A percentile compares a stretch with the other conserved stretches of the same genome.
Evolutionary conservation across 139 green algal species (phyloP).

Genomic region (Closterium sp.): DNA sequence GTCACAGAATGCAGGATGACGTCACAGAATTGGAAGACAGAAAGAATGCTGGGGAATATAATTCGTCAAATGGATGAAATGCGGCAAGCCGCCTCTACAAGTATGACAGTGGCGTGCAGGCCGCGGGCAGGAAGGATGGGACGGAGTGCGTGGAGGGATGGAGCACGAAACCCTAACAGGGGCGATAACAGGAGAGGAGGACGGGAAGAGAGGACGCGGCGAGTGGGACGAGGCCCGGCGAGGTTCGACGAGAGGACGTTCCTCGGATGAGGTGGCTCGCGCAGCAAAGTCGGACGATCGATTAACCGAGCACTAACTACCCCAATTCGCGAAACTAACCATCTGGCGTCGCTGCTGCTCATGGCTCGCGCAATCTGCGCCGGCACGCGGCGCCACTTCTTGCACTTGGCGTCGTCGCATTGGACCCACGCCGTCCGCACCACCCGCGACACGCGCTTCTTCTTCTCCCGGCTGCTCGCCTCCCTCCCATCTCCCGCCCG

Average conservation of each 20-base stretch:
- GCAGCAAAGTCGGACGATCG: neutral
- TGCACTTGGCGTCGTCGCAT: neutral
- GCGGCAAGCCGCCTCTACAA: neutral
- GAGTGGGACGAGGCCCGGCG: neutral
- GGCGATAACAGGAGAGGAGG: neutral
- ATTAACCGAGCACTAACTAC: neutral
- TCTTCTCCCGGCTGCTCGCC: no score
- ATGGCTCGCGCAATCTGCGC: neutral
- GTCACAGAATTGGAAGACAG: neutral
- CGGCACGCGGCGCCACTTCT: neutral
- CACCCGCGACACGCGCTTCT: neutral
- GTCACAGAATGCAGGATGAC: neutral
- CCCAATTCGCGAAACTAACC: neutral
- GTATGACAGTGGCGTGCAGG: neutral
- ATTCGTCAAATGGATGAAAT: neutral
- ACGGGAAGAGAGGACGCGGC: neutral
- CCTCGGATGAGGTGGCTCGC: neutral
- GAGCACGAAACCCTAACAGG: neutral
- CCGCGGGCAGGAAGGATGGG: neutral
- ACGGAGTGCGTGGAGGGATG: neutral
- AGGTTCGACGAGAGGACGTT: neutral
- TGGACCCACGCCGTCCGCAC: neutral
- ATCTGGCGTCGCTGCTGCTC: neutral
- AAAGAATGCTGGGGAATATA: neutral
- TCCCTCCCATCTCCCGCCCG: neutral